Evolutionary conservation across 1,284 basidiomycete genomes (phyloP), one percentile per base, ranked within the genome.

Genomic region (Porogramme epimiltina): DNA sequence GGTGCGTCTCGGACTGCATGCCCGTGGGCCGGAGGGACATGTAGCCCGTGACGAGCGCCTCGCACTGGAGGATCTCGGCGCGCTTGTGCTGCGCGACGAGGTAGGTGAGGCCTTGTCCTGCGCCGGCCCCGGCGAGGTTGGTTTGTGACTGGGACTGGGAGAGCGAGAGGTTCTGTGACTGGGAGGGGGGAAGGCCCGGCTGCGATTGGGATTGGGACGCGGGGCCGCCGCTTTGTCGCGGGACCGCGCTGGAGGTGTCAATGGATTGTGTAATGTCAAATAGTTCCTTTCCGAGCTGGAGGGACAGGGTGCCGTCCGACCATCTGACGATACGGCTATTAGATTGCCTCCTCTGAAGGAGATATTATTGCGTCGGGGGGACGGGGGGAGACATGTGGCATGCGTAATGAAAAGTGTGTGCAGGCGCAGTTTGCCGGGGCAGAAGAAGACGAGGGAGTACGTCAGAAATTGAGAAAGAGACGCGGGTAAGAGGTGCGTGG

Each of bases 31-130:
- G 85, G 58, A 96, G 77, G 18, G 86, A 80, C 79, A 96, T 87
- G 62, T 87, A 84, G 26, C 92, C 93, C 1, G 89, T 88, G 55
- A 96, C 78, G 54, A 90, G 77, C 1, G 87, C 85, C 68, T 95
- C 92, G 20, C 91, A 81, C 69, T 95, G 92, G 36, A 95, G 77
- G 19, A 96, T 83, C 57, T 89, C 84, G 5, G 89, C 89, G 45
- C 89, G 85, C 62, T 89, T 87, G 73, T 96, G 93, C 62, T 95
- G 92, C 11, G 93, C 91, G 55, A 94, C 91, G 54, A 95, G 84
- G 71, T 95, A 96, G 8, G 91, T 91, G 38, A 92, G 75, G 24
- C 89, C 88, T 61, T 90, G 84, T 11, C 80, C 76, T 65, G 79
- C 20, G 39, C 43, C 25, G 37, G 45, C 28, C n/a, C 48, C 19